Evolutionary conservation across 768 basidiomycete genomes (phyloP).

Genomic region (Galerina sulciceps): DNA sequence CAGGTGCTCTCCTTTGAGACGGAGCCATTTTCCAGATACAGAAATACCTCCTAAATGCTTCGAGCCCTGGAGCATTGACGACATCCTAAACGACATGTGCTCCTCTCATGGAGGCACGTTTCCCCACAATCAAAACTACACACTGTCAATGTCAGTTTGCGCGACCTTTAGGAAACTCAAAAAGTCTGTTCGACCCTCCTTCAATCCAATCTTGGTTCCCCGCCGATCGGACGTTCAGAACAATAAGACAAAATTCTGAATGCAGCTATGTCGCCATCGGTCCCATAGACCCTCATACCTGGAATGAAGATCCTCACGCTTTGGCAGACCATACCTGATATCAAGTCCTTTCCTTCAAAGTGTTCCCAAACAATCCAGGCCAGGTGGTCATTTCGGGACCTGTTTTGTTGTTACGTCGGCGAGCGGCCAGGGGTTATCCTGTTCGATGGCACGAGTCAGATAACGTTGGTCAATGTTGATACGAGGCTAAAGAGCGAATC

Average conservation of each 20-base stretch:
- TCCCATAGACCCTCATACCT: no score
- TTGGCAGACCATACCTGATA: no score
- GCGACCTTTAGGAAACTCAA: slow-evolving; percentile 10
- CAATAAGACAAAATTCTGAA: no score
- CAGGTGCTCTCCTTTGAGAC: background rate
- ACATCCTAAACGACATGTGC: slow-evolving; percentile 11
- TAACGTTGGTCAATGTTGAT: no score
- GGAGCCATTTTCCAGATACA: slow-evolving; percentile 1
- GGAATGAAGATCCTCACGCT: no score
- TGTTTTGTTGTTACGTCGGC: no score
- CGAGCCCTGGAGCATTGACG: slow-evolving; percentile 7
- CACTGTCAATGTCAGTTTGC: slow-evolving; percentile 6
- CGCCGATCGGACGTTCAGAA: slow-evolving; percentile 5
- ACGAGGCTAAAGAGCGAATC: no score
- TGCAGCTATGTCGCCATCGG: no score
- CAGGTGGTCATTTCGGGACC: background rate
- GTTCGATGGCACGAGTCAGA: no score
- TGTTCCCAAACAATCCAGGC: no score
- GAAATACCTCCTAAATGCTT: slow-evolving; percentile 5
- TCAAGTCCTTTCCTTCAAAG: no score
- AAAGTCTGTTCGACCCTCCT: slow-evolving; percentile 7
- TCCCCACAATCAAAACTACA: slow-evolving; percentile 11
- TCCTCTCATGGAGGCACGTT: slow-evolving; percentile 12
- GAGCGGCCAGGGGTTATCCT: no score
- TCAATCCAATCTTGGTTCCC: background rate